phyloP scores from a whole-genome alignment of 2,329 filamentous ascomycete species.

The Decorospora gaudefroyi region DNA sequence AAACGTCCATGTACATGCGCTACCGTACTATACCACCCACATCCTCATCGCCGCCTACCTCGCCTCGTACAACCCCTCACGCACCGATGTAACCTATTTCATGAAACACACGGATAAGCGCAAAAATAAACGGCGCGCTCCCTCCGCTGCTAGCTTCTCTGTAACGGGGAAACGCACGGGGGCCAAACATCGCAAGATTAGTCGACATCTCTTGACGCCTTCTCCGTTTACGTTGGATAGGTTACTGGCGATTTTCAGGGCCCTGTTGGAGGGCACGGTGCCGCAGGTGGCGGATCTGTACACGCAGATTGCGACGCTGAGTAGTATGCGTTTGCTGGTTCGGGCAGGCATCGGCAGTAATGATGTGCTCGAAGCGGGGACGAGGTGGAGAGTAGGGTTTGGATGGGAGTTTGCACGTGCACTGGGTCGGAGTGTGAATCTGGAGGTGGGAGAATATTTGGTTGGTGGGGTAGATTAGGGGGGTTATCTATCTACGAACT shows the following conservation, averaged over 20 bases:
- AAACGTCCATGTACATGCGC: slow-evolving; percentile 48
- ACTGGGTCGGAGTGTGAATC: slow-evolving; percentile 71
- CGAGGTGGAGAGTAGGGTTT: slow-evolving; percentile 77
- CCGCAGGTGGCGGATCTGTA: slow-evolving; percentile 54
- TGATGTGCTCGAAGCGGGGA: slow-evolving; percentile 70
- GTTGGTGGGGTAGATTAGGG: slow-evolving; percentile 43
- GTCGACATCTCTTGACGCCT: slow-evolving; percentile 75
- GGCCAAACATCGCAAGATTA: slow-evolving; percentile 70
- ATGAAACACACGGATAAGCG: slow-evolving; percentile 66
- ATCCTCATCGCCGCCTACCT: slow-evolving; percentile 79
- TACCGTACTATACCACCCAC: slow-evolving; percentile 74
- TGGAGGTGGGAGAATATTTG: slow-evolving; percentile 74
- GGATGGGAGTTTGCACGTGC: slow-evolving; percentile 75
- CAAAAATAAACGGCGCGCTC: slow-evolving; percentile 51
- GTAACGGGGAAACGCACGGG: slow-evolving; percentile 16
- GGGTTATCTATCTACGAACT: slow-evolving; percentile 64
- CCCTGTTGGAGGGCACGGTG: slow-evolving; percentile 59
- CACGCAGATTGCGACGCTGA: slow-evolving; percentile 69
- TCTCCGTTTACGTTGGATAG: slow-evolving; percentile 78
- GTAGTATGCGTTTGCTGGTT: slow-evolving; percentile 70
- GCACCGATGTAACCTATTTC: slow-evolving; percentile 75
- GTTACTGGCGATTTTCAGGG: slow-evolving; percentile 75
- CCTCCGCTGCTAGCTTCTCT: slow-evolving; percentile 21
- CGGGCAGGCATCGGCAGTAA: slow-evolving; percentile 57
- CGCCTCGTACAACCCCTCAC: slow-evolving; percentile 75